Evolutionary conservation across 129 eudicot species (phyloP).

Genomic region (Dittrichia graveolens): DNA sequence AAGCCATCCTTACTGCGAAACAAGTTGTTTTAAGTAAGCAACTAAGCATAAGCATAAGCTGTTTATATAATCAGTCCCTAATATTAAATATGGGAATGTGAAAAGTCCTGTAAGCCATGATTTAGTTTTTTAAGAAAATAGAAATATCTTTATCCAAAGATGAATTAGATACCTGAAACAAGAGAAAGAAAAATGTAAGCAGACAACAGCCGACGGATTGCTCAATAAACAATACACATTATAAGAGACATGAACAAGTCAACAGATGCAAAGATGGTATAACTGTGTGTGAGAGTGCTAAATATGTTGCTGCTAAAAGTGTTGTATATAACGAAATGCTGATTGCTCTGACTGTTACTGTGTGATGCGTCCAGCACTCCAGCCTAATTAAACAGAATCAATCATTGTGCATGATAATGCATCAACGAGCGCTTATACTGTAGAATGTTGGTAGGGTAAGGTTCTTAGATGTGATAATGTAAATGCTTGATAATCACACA

Average conservation of each 20-base stretch:
- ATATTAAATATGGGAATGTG: not conserved
- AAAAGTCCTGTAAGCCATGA: not conserved
- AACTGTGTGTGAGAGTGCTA: constrained; percentile 1
- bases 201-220: not conserved
- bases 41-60: not conserved
- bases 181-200: constrained; percentile 1
- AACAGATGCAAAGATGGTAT: not conserved
- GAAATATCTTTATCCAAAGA: not conserved
- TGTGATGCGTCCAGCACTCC: not conserved
- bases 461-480: not conserved
- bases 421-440: not conserved
- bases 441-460: constrained; percentile 11
- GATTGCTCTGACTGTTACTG: not conserved
- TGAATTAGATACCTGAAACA: not conserved
- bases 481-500: not conserved
- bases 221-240: not conserved
- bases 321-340: constrained; percentile 10
- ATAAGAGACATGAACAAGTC: not conserved
- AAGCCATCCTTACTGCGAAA: not conserved
- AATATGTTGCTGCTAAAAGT: constrained; percentile 7
- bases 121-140: not conserved
- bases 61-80: not conserved
- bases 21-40: not conserved
- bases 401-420: not conserved
- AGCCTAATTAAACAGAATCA: not conserved